Conservation (phyloP, 306 rosid genomes). For the Argentina anserina region DNA sequence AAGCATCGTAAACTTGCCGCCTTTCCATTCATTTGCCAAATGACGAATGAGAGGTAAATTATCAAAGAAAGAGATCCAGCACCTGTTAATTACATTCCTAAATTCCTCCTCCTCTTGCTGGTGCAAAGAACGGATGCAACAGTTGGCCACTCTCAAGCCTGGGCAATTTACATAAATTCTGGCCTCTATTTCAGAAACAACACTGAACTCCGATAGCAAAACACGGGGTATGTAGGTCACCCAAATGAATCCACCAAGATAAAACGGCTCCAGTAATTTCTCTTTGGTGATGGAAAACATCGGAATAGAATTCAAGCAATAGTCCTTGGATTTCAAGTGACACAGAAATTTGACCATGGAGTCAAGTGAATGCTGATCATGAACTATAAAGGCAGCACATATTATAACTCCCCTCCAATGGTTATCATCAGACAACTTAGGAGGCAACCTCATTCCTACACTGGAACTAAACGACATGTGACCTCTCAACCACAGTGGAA, state of each 20-base stretch:
- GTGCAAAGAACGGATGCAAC: neutral
- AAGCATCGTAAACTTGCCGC: neutral
- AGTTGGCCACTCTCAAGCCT: neutral
- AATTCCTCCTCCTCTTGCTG: neutral
- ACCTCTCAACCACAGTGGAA: too few species aligned
- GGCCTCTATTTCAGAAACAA: neutral
- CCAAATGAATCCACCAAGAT: constrained; percentile 14
- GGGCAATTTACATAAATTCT: neutral
- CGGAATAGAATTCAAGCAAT: constrained; percentile 5
- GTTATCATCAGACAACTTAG: neutral
- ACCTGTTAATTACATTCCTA: neutral
- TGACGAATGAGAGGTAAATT: neutral
- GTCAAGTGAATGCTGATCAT: neutral
- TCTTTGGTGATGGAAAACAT: neutral
- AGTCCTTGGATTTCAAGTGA: neutral
- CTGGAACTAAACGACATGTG: neutral
- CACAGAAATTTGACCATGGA: neutral
- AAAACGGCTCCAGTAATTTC: neutral
- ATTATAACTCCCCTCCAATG: constrained; percentile 14
- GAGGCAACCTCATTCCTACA: constrained; percentile 3
- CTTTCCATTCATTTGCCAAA: too few species aligned
- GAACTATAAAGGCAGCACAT: neutral
- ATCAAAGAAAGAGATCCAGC: constrained; percentile 11
- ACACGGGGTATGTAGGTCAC: neutral
- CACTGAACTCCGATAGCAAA: neutral